Evolutionary conservation across 805 yeast genomes (phyloP).

Genomic region (Wickerhamia fluorescens): DNA sequence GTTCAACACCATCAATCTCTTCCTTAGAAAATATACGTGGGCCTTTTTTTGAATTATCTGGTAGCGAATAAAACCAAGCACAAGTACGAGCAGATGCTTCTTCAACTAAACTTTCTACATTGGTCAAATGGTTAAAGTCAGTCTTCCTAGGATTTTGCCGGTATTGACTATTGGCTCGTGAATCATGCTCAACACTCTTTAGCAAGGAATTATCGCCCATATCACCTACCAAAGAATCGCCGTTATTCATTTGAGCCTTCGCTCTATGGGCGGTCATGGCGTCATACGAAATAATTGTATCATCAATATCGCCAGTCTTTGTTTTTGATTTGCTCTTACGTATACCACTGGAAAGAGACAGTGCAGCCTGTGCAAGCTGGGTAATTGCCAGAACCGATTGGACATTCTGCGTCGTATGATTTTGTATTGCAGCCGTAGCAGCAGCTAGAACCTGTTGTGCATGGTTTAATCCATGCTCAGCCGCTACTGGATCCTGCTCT

Average conservation of each 20-base stretch:
- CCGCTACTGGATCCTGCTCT: slow-evolving; percentile 2
- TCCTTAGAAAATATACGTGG: slow-evolving; percentile 48
- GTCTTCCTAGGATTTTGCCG: too few relatives aligned
- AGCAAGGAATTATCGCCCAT: too few relatives aligned
- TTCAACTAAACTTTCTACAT: slow-evolving; percentile 26
- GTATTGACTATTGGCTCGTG: too few relatives aligned
- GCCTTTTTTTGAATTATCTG: slow-evolving; percentile 16
- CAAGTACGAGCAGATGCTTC: slow-evolving; percentile 30
- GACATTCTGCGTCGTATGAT: slow-evolving; percentile 4
- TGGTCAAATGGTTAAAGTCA: slow-evolving; percentile 19
- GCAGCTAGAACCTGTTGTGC: slow-evolving; percentile 24
- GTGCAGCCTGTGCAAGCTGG: slow-evolving; percentile 24
- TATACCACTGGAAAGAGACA: slow-evolving; percentile 13
- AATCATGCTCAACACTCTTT: too few relatives aligned
- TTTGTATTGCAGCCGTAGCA: slow-evolving; percentile 19
- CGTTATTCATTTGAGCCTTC: too few relatives aligned
- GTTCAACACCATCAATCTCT: slow-evolving; percentile 66
- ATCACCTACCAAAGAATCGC: too few relatives aligned
- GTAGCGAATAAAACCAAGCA: slow-evolving; percentile 28
- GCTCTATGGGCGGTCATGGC: too few relatives aligned
- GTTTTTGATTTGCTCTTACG: slow-evolving; percentile 6
- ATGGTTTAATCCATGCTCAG: slow-evolving; percentile 11
- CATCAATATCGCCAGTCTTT: slow-evolving; percentile 5
- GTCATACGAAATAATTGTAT: slow-evolving; percentile 4
- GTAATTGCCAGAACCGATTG: slow-evolving; percentile 19